A percentile compares a stretch with the other conserved stretches of the same genome.
Evolutionary conservation across 768 basidiomycete species (phyloP).

Genomic region (Infundibulicybe gibba): DNA sequence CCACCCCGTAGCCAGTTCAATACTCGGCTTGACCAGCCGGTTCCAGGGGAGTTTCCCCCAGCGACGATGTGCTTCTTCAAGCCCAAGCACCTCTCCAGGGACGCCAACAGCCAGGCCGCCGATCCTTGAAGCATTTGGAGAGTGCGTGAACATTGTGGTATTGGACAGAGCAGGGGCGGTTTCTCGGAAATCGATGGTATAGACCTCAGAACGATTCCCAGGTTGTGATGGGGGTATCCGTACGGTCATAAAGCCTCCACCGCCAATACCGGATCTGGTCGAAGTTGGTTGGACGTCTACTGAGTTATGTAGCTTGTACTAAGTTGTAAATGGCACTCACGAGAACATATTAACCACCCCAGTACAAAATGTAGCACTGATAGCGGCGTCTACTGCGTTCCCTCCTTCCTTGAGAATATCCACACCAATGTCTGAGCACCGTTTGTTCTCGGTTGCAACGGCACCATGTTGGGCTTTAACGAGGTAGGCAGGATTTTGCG

Average conservation of each 20-base stretch:
- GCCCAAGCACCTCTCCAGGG: conserved; percentile 70
- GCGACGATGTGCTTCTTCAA: conserved; percentile 58
- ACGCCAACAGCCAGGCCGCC: conserved; percentile 72
- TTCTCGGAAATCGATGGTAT: conserved; percentile 85
- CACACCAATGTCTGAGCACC: conserved; percentile 39
- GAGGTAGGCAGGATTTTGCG: conserved; percentile 41
- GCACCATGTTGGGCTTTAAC: conserved; percentile 42
- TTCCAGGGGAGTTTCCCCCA: conserved; percentile 67
- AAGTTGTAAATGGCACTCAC: too few relatives aligned
- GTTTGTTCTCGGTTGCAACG: conserved; percentile 9
- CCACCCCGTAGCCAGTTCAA: conserved; percentile 68
- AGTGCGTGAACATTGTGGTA: conserved; percentile 54
- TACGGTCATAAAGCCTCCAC: conserved; percentile 15
- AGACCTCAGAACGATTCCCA: conserved; percentile 52
- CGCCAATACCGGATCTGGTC: conserved; percentile 31
- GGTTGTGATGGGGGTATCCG: conserved; percentile 49
- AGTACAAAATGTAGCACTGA: conserved; percentile 69
- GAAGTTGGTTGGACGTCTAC: conserved; percentile 29
- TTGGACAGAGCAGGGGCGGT: conserved; percentile 57
- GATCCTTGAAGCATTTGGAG: conserved; percentile 35
- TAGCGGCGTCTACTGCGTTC: conserved; percentile 43
- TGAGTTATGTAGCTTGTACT: conserved; percentile 32
- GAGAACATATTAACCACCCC: conserved; percentile 92
- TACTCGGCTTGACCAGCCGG: conserved; percentile 55
- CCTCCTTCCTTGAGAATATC: conserved; percentile 37